A percentile compares a stretch with the other conserved stretches of the same genome.
Conservation (phyloP, 108 stramenopile genomes). For the Cyclotella choctawhatcheeana region DNA sequence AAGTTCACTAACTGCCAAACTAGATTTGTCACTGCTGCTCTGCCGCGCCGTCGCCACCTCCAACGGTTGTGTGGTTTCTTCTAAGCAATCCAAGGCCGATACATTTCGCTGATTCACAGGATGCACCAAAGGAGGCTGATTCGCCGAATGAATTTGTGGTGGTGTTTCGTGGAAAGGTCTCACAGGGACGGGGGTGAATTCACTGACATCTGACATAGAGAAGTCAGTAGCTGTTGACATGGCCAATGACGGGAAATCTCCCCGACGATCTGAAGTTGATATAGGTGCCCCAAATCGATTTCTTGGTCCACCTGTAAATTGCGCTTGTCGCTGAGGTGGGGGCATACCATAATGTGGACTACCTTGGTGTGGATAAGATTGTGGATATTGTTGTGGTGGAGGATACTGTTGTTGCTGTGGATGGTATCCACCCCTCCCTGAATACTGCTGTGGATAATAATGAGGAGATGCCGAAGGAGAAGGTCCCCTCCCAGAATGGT, state of each 20-base stretch:
- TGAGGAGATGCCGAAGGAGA: conserved; percentile 22
- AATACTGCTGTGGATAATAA: conserved; percentile 19
- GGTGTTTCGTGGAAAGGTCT: conserved; percentile 1
- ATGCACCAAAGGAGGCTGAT: background rate
- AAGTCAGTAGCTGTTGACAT: conserved; percentile 40
- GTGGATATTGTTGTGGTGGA: conserved; percentile 26
- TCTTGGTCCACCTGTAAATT: conserved; percentile 10
- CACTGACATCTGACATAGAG: conserved; percentile 47
- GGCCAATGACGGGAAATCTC: conserved; percentile 29
- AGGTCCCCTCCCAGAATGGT: conserved; percentile 27
- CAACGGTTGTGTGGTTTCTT: conserved; percentile 11
- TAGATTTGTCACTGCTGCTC: conserved; percentile 32
- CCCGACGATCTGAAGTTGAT: conserved; percentile 12
- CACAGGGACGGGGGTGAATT: conserved; percentile 7
- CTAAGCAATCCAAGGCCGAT: background rate
- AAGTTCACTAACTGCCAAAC: conserved; percentile 29
- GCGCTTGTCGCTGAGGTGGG: conserved; percentile 18
- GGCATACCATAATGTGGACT: background rate
- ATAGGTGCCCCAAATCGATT: conserved; percentile 3
- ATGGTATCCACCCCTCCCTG: background rate
- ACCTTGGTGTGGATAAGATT: conserved; percentile 17
- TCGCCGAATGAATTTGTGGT: too few species aligned
- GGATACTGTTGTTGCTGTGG: background rate
- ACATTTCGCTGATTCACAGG: background rate
- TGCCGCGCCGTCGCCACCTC: conserved; percentile 6